Evolutionary conservation across 352 stramenopile species (phyloP).

Genomic region (Phytophthora uliginosa): DNA sequence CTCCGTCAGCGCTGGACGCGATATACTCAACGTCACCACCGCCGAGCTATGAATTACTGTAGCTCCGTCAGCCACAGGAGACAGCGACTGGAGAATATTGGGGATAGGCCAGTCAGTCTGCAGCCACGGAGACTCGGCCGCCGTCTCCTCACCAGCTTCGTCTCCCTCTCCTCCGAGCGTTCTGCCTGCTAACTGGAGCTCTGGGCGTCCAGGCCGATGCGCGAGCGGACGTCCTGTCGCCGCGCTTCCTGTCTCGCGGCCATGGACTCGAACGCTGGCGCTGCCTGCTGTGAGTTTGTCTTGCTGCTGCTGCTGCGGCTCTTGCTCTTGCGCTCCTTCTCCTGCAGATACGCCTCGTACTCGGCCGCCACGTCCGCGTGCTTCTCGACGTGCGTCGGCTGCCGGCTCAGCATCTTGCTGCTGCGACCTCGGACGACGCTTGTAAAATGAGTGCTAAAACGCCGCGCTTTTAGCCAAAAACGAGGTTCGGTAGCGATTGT

Average conservation of each 20-base stretch:
- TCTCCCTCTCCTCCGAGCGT: too few species aligned
- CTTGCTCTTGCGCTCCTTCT: constrained; percentile 51
- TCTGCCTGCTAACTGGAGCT: constrained; percentile 13
- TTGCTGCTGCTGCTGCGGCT: neutral
- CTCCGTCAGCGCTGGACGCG: neutral
- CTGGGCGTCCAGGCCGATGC: constrained; percentile 38
- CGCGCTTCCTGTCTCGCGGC: constrained; percentile 26
- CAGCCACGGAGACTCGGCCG: too few species aligned
- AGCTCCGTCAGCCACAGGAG: too few species aligned
- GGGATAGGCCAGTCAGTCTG: neutral
- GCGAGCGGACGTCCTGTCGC: constrained; percentile 41
- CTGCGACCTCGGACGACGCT: neutral
- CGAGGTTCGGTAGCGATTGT: constrained; percentile 1
- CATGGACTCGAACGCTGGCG: constrained; percentile 17
- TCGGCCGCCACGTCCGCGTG: constrained; percentile 75
- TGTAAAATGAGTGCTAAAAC: constrained; percentile 19
- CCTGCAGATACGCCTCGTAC: constrained; percentile 72
- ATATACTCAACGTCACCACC: neutral
- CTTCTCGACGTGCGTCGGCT: constrained; percentile 74
- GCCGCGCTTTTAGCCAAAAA: neutral
- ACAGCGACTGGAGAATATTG: too few species aligned
- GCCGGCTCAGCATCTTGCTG: constrained; percentile 30
- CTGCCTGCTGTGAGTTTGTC: constrained; percentile 8
- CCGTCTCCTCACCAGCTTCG: too few species aligned
- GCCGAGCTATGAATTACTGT: too few species aligned